Base-by-base conservation (phyloP, 75 land plant genomes). In the Ceratopteris richardii region DNA sequence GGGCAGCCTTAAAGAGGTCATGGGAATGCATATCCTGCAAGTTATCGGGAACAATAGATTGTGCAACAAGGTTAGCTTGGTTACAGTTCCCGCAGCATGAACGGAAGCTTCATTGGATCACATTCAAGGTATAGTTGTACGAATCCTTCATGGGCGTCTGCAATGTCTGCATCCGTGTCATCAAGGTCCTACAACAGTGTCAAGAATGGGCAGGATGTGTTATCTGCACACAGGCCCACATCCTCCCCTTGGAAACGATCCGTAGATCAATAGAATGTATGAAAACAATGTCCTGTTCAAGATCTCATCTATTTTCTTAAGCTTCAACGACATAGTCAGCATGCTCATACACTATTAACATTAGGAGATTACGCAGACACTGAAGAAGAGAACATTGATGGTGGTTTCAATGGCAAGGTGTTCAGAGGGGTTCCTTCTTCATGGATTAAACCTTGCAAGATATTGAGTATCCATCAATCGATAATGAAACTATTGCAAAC, bases 351-450 rank as follows among this genome's bases (percentile, higher is more conserved):
- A 17, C 3, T 33, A 4, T 3, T 9, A 4, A 4, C 37, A 33
- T 33, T 3, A 4, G 37, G 9, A 9, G 37, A 33, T 9, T 33
- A 3, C 3, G 3, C 23, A 27, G 30, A 30, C 31, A 48, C 18
- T 5, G 51, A 16, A 4, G 12, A 27, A 20, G 51, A 29, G 7
- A 57, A 26, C 25, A 23, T 44, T 5, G 26, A 64, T 12, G 58
- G 20, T 17, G 33, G 25, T 10, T 22, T 1, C 31, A 40, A 3
- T 22, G 26, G 26, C 1, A 73, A 42, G 57, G 58, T 46, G 13
- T 82, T 68, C 55, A 51, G 88, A 30, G 88, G 88, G 0, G 88
- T 85, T n/a, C n/a, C n/a, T n/a, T n/a, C n/a, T n/a, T n/a, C n/a
- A n/a, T n/a, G n/a, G n/a, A n/a, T n/a, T n/a, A n/a, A n/a, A n/a